phyloP scores from a whole-genome alignment of 768 basidiomycete genomes.

The Clitopilus hobsonii region DNA sequence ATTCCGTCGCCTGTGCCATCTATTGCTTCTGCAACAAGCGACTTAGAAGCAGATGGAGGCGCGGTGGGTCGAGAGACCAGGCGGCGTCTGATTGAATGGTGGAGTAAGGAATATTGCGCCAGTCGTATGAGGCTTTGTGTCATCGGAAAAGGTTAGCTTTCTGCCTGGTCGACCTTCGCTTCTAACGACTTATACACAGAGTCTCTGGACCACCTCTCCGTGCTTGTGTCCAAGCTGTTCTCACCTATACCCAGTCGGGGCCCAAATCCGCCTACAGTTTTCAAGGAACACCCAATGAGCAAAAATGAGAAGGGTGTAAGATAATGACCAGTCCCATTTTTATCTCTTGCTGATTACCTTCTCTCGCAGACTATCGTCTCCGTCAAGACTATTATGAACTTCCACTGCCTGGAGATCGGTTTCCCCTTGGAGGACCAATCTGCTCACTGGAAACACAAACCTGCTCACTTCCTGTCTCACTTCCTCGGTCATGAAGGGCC shows the following conservation, averaged over 20 bases:
- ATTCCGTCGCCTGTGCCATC: constrained; percentile 59
- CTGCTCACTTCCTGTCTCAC: constrained; percentile 69
- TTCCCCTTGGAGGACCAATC: constrained; percentile 76
- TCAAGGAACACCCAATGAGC: constrained; percentile 74
- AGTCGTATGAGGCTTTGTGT: constrained; percentile 78
- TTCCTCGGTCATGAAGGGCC: constrained; percentile 91
- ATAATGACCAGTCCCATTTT: constrained; percentile 12
- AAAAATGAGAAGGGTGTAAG: constrained; percentile 66
- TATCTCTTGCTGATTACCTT: constrained; percentile 11
- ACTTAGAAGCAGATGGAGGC: constrained; percentile 71
- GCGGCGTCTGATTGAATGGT: constrained; percentile 80
- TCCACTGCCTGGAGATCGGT: constrained; percentile 78
- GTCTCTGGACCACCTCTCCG: constrained; percentile 66
- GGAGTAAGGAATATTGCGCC: constrained; percentile 76
- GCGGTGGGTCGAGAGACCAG: constrained; percentile 75
- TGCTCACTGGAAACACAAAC: constrained; percentile 73
- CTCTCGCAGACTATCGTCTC: constrained; percentile 65
- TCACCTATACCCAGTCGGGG: constrained; percentile 67
- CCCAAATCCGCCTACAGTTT: constrained; percentile 53
- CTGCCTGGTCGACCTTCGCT: neutral
- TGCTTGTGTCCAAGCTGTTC: constrained; percentile 60
- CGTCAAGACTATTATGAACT: constrained; percentile 85
- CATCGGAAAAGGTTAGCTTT: constrained; percentile 63
- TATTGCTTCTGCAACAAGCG: constrained; percentile 44
- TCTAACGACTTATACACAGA: constrained; percentile 37